Base-by-base conservation (phyloP, 176 grass and related monocot species). In the Eleusine indica region DNA sequence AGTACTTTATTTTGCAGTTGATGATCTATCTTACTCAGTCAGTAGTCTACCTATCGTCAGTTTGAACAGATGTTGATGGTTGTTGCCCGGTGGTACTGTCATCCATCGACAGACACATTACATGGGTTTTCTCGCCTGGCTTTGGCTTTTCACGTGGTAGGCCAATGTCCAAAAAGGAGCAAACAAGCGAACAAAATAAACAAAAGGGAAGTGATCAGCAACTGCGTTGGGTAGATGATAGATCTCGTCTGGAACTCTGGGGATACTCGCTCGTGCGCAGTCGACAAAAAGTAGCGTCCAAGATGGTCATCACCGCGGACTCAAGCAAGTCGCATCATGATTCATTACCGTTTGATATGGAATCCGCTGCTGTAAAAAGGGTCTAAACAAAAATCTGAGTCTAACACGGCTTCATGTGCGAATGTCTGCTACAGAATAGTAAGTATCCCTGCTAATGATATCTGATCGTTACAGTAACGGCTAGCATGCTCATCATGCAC, bases 121-220 rank as follows among this genome's bases (percentile, higher is more conserved):
- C 83, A 80, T 85, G 4, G 73, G 66, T 67, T 28, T 48, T 40
- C 44, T 58, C 73, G 78, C 73, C 77, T 52, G 30, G 64, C 19
- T 80, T 43, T 53, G 53, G 66, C 54, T 48, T 84, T 54, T 77
- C 88, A 82, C 88, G 37, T 82, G 88, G 88, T 66, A 76, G 82
- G 72, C 66, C 56, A 12, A 29, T 1, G 44, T 25, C 83, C 83
- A 78, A 42, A 30, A 72, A 83, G 54, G 15, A 52, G 10, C 44
- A 30, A 62, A 70, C 78, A 72, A 35, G 14, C 21, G 0, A 80
- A 13, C 77, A 57, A 35, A 51, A 70, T 89, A 71, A 86, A 75
- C 76, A 73, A 74, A 79, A 67, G 9, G 22, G 16, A n/a, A 74
- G 51, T 44, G 39, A 56, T 17, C n/a, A n/a, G 38, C 32, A 57